Base-by-base conservation (phyloP, 2,329 filamentous ascomycete genomes). In the Graphilbum ipis-grandicollis region DNA sequence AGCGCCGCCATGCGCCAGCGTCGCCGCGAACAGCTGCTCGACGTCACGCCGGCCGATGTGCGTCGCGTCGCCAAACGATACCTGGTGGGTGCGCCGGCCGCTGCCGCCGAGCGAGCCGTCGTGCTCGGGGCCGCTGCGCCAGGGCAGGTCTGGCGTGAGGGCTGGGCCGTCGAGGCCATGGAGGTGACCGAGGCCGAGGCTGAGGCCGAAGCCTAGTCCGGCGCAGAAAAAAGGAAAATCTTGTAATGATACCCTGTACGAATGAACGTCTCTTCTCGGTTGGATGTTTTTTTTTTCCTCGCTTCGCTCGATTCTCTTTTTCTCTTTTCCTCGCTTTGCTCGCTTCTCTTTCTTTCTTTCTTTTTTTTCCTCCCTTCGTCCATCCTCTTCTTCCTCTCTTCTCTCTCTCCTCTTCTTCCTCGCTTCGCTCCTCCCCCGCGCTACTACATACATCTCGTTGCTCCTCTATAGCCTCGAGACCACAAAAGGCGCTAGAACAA, bases 1-100 rank as follows among this genome's bases (percentile, higher is more conserved):
- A 83, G 80, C 1, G 73, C 90, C 41, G 79, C 84, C 48, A 93
- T 96, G 85, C 77, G 80, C 51, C 85, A 94, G 59, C 69, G 63
- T 48, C 75, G 83, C 54, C 68, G 90, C 47, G 81, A 90, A 56
- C 75, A 79, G 50, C 65, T 98, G 39, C 66, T 98, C 4, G 88
- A 94, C 53, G 86, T 94, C 29, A 82, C 71, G 3, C 75, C 74
- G 43, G 71, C 79, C 44, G 77, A 93, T 47, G 80, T 98, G 9
- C 75, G 76, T 43, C 66, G 76, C 31, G 86, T 76, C 12, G 90
- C 90, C 1, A 77, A 93, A 48, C 71, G 74, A 48, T 93, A 85
- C 53, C 63, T 93, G 13, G 76, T 92, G 21, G 71, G 83, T 33
- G 65, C 65, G 5, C 59, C 79, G 9, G 65, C 66, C 17, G 69